Conservation (phyloP, 352 stramenopile species). For the Phytophthora litchii region DNA sequence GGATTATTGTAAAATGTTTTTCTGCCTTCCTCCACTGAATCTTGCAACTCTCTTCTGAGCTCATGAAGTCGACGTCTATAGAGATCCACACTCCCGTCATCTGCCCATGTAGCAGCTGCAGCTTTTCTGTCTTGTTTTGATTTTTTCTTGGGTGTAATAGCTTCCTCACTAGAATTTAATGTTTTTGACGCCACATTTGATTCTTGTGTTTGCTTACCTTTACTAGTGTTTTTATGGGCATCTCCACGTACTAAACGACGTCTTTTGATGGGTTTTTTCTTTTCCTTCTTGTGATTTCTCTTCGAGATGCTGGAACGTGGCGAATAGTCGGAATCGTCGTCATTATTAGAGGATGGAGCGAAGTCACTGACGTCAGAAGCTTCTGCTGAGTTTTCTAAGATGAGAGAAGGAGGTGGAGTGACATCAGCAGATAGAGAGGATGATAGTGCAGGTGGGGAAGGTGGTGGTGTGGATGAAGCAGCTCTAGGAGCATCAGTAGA, state of each 20-base stretch:
- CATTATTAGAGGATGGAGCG: constrained; percentile 23
- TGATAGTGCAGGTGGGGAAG: constrained; percentile 6
- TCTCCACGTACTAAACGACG: constrained; percentile 25
- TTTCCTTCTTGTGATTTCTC: constrained; percentile 8
- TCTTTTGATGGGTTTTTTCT: constrained; percentile 22
- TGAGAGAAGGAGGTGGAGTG: constrained; percentile 17
- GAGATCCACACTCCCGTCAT: constrained; percentile 46
- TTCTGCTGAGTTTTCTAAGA: constrained; percentile 5
- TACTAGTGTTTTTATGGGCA: constrained; percentile 1
- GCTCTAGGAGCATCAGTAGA: background rate
- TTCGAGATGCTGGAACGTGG: constrained; percentile 10
- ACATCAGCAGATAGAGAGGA: constrained; percentile 14
- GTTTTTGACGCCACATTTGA: constrained; percentile 14
- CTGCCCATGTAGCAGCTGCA: constrained; percentile 41
- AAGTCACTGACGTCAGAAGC: constrained; percentile 19
- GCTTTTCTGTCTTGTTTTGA: constrained; percentile 27
- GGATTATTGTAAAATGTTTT: constrained; percentile 60
- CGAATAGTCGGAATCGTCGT: constrained; percentile 45
- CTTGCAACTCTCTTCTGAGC: constrained; percentile 33
- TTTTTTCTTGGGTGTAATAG: constrained; percentile 2
- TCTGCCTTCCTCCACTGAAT: constrained; percentile 25
- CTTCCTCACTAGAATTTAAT: constrained; percentile 1
- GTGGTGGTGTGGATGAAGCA: constrained; percentile 9
- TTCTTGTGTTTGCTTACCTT: constrained; percentile 1
- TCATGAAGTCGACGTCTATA: constrained; percentile 42